These are phyloP conservation scores for Byssochlamys sp. DNA, from an alignment of 2,329 filamentous ascomycete species.

Conservation along the genomic window DNA sequence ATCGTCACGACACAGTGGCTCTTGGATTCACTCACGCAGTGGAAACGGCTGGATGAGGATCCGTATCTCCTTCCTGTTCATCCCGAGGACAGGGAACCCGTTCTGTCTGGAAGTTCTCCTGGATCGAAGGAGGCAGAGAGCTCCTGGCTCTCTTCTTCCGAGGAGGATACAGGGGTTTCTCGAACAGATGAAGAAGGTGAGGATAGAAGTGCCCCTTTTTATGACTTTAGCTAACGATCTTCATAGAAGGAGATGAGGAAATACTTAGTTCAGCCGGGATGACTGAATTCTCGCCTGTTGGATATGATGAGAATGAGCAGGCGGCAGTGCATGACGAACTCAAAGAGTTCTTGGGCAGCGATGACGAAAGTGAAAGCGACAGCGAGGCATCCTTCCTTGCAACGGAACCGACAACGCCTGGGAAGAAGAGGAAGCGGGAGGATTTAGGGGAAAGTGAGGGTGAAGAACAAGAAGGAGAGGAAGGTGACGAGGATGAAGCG, in stretches of 20 bases:
- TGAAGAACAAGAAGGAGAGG: slow-evolving; percentile 27
- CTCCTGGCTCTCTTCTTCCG: slow-evolving; percentile 36
- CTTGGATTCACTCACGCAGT: slow-evolving; percentile 70
- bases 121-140: slow-evolving; percentile 38
- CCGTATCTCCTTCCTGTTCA: slow-evolving; percentile 72
- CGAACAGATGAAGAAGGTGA: slow-evolving; percentile 36
- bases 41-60: slow-evolving; percentile 68
- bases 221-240: slow-evolving; percentile 26
- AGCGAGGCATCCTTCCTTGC: slow-evolving; percentile 30
- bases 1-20: slow-evolving; percentile 92
- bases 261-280: slow-evolving; percentile 44
- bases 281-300: slow-evolving; percentile 41
- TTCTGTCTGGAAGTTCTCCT: slow-evolving; percentile 20
- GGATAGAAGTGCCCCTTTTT: slow-evolving; percentile 7
- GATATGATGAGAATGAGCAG: slow-evolving; percentile 55
- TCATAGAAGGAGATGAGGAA: slow-evolving; percentile 34
- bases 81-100: slow-evolving; percentile 51
- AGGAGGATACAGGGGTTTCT: slow-evolving; percentile 40
- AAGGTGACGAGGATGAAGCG: slow-evolving; percentile 28
- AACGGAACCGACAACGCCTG: slow-evolving; percentile 12
- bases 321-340: slow-evolving; percentile 61
- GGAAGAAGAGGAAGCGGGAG: slow-evolving; percentile 32
- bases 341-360: slow-evolving; percentile 56
- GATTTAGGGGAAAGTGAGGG: slow-evolving; percentile 12
- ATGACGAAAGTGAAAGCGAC: slow-evolving; percentile 42